Conservation (phyloP, 345 rosid species). For the Corymbia maculata region DNA sequence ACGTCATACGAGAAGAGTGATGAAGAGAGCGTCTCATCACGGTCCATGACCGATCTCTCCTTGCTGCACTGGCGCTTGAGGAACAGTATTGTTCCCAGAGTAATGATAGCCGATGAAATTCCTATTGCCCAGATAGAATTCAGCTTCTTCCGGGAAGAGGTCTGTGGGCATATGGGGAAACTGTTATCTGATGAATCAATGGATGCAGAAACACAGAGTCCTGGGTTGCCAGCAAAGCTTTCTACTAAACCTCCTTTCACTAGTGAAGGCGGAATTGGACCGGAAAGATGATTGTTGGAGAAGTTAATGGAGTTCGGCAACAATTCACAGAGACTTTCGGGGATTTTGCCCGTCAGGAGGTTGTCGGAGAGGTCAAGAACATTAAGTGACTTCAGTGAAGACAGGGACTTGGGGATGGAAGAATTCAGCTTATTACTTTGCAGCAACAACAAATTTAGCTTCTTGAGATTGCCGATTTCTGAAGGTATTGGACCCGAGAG, state of each 20-base stretch:
- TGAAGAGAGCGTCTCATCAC: conserved; percentile 44
- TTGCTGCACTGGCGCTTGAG: conserved; percentile 40
- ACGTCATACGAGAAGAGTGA: conserved; percentile 67
- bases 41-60: conserved; percentile 37
- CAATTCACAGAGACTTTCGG: conserved; percentile 49
- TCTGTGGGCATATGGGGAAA: conserved; percentile 52
- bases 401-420: conserved; percentile 61
- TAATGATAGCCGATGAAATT: conserved; percentile 37
- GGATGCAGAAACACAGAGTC: conserved; percentile 57
- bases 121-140: conserved; percentile 55
- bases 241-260: conserved; percentile 62
- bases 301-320: conserved; percentile 73
- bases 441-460: conserved; percentile 60
- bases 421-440: conserved; percentile 61
- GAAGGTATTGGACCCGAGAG: conserved; percentile 73
- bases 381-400: conserved; percentile 59
- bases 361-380: conserved; percentile 86
- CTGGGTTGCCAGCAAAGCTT: conserved; percentile 79
- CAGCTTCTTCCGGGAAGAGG: conserved; percentile 29
- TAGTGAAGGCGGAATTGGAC: conserved; percentile 70
- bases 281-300: conserved; percentile 71
- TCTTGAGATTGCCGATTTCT: conserved; percentile 57
- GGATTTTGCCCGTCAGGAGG: conserved; percentile 59
- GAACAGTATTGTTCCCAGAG: conserved; percentile 46
- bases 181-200: conserved; percentile 29